phyloP scores from a whole-genome alignment of 768 basidiomycete species.

The Mycena vulgaris region DNA sequence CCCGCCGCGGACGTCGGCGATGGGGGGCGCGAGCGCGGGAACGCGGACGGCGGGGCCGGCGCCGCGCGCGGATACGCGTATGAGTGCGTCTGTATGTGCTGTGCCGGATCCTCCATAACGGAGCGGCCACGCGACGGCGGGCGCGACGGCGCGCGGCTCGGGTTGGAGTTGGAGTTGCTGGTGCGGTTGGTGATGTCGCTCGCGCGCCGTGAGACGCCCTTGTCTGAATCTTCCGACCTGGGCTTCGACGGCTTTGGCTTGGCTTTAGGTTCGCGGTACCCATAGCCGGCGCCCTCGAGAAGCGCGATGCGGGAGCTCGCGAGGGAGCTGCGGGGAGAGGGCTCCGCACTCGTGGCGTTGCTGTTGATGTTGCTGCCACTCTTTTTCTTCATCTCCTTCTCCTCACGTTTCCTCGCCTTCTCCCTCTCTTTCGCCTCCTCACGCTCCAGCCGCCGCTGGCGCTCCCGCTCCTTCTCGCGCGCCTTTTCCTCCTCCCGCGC shows the following conservation, averaged over 20 bases:
- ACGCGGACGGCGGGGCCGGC: conserved; percentile 13
- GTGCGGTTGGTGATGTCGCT: conserved; percentile 31
- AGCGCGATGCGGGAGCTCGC: conserved; percentile 31
- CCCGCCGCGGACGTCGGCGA: not conserved
- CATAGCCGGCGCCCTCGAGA: conserved; percentile 36
- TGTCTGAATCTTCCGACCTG: conserved; percentile 14
- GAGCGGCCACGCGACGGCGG: conserved; percentile 15
- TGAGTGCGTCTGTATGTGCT: not conserved
- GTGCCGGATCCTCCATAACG: not conserved
- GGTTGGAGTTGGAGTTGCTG: conserved; percentile 10
- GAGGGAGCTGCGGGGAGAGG: conserved; percentile 10
- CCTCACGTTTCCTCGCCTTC: conserved; percentile 29
- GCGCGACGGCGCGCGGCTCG: conserved; percentile 18
- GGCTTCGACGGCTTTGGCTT: conserved; percentile 10
- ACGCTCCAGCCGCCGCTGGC: conserved; percentile 21
- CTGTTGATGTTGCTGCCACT: conserved; percentile 10
- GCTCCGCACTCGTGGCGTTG: conserved; percentile 4
- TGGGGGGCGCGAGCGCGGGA: not conserved
- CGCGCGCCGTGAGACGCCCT: conserved; percentile 23
- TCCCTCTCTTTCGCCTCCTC: conserved; percentile 34
- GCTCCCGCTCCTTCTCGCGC: conserved; percentile 41
- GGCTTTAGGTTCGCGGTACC: conserved; percentile 9
- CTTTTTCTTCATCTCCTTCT: conserved; percentile 36
- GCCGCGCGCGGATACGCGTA: conserved; percentile 16
- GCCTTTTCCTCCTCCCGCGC: conserved; percentile 38